Base-by-base conservation (phyloP, 352 stramenopile genomes). In the Blastocystis sp. region DNA sequence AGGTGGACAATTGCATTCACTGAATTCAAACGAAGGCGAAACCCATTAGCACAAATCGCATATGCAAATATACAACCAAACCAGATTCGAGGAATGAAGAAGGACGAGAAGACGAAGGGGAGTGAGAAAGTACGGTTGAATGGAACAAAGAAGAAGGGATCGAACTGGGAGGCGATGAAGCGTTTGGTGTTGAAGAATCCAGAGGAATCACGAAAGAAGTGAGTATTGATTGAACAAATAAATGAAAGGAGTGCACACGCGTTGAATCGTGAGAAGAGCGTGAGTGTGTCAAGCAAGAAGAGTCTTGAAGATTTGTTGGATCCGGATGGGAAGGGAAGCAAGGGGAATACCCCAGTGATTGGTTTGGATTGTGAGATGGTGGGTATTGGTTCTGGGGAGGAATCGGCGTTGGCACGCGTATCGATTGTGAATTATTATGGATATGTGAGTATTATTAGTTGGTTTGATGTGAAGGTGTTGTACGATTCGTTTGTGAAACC, bases 291-390 rank as follows among this genome's bases (percentile, higher is more conserved):
- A 56, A 76, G 24, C 6, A 54, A 57, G 40, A 38, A 16, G 27
- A 38, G 21, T 36, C 48, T 76, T 27, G 64, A 76, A 57, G 64
- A 54, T n/a, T 76, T 76, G n/a, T 44, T 76, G 36, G 53, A 54
- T 76, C 24, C 42, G 14, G 64, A 54, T 34, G 64, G 64, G 27
- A 57, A 38, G 34, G 64, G 48, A 0, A 64, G 24, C 3, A 38
- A 8, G 18, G 51, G 32, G 34, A 6, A 42, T n/a, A 86, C 81
- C n/a, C 81, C 42, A 9, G 63, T 88, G 40, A 59, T 95, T 59
- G 89, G 88, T 0, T 57, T 96, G 40, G 90, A 94, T 65, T 94
- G 91, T 75, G 93, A 94, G 88, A 94, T 95, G 90, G 92, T 96
- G 0, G 91, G 90, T 24, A 89, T 94, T 11, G 92, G 89, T 54